Percentiles rank a stretch among this genome's conserved stretches.
phyloP scores from a whole-genome alignment of 2,329 filamentous ascomycete species.

The Alternaria atra region DNA sequence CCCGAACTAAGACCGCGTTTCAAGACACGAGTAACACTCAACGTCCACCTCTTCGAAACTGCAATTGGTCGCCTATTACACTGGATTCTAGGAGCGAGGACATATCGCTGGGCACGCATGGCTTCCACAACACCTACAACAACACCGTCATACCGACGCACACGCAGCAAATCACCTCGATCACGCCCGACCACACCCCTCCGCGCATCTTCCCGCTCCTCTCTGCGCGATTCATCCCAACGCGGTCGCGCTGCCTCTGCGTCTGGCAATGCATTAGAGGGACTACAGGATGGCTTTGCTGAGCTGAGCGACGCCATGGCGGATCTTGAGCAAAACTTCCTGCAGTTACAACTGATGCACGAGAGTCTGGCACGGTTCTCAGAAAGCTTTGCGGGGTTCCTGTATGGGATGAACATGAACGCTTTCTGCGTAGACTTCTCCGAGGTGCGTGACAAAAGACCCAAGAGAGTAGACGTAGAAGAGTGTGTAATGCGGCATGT shows the following conservation, averaged over 20 bases:
- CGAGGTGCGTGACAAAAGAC: slow-evolving; percentile 68
- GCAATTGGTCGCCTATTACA: neutral
- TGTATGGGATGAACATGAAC: slow-evolving; percentile 98
- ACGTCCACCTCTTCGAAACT: neutral
- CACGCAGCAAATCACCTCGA: slow-evolving; percentile 64
- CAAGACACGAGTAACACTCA: neutral
- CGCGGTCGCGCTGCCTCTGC: slow-evolving; percentile 57
- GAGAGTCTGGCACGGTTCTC: slow-evolving; percentile 92
- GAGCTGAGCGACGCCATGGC: slow-evolving; percentile 94
- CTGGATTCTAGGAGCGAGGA: neutral
- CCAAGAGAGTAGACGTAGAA: no score
- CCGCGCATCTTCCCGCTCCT: slow-evolving; percentile 87
- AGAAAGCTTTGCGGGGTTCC: slow-evolving; percentile 93
- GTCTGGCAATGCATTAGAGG: slow-evolving; percentile 75
- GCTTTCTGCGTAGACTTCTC: slow-evolving; percentile 98
- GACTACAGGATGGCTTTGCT: slow-evolving; percentile 88
- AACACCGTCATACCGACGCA: slow-evolving; percentile 51
- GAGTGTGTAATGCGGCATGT: neutral
- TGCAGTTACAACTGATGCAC: slow-evolving; percentile 96
- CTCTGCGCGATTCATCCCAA: slow-evolving; percentile 69
- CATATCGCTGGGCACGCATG: slow-evolving; percentile 16
- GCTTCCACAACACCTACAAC: slow-evolving; percentile 36
- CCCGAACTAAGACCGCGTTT: slow-evolving; percentile 4
- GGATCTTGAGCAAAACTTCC: slow-evolving; percentile 95
- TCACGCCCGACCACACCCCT: slow-evolving; percentile 92